phyloP scores from a whole-genome alignment of 306 rosid genomes.

The Gastrolobium bilobum region DNA sequence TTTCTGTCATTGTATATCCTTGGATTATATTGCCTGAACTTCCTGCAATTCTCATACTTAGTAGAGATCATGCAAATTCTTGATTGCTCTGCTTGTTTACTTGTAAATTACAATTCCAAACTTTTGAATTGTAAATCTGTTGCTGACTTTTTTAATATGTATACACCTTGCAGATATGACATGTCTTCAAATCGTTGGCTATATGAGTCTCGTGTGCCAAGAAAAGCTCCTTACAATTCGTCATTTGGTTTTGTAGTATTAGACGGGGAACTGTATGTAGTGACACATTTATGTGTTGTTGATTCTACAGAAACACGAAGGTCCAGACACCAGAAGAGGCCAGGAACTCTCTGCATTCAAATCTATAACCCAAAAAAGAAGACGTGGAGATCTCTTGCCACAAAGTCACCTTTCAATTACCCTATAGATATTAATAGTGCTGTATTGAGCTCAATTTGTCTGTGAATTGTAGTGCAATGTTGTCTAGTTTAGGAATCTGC shows the following conservation, averaged over 20 bases:
- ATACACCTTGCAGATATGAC: conserved; percentile 69
- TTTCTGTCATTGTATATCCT: conserved; percentile 2
- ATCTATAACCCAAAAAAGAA: conserved; percentile 81
- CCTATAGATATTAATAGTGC: conserved; percentile 66
- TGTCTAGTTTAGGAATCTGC: conserved; percentile 44
- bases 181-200: conserved; percentile 77
- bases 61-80: conserved; percentile 33
- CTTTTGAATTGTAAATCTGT: conserved; percentile 32
- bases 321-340: conserved; percentile 64
- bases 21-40: conserved; percentile 24
- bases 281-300: conserved; percentile 57
- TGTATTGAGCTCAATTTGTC: conserved; percentile 70
- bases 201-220: conserved; percentile 75
- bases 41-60: background rate
- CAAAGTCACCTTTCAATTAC: conserved; percentile 72
- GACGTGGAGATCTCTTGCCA: conserved; percentile 72
- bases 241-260: conserved; percentile 69
- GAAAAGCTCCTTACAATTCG: conserved; percentile 56
- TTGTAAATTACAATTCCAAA: conserved; percentile 24
- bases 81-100: conserved; percentile 25
- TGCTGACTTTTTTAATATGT: conserved; percentile 34
- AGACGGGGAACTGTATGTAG: conserved; percentile 70
- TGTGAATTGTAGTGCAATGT: conserved; percentile 56
- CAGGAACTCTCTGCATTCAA: conserved; percentile 71
- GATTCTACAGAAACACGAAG: conserved; percentile 58